phyloP scores from a whole-genome alignment of 2,329 filamentous ascomycete species.

The Exserohilum turcica region DNA sequence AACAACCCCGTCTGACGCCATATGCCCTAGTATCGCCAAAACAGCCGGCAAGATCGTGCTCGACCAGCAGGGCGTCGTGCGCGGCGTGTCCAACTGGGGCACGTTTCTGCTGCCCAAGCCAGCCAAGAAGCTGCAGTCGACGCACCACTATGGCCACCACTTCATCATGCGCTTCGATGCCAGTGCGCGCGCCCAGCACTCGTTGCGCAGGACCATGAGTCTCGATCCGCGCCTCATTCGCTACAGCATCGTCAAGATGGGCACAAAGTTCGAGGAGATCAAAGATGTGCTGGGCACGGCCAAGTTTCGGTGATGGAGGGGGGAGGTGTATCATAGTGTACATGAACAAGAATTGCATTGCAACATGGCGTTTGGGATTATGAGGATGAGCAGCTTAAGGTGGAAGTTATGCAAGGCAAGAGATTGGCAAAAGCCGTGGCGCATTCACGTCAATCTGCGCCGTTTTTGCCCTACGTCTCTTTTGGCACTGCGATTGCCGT shows the following conservation, averaged over 20 bases:
- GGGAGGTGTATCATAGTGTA: background rate
- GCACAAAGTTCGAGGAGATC: constrained; percentile 67
- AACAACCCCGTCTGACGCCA: background rate
- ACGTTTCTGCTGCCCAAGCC: constrained; percentile 84
- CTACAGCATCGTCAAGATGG: constrained; percentile 84
- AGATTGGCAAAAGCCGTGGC: too few relatives aligned
- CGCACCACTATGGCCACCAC: constrained; percentile 87
- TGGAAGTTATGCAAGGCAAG: too few relatives aligned
- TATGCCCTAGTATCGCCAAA: constrained; percentile 73
- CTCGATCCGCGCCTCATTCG: constrained; percentile 91
- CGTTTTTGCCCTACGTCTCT: too few relatives aligned
- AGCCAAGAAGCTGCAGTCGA: constrained; percentile 78
- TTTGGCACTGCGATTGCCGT: too few relatives aligned
- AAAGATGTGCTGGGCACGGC: constrained; percentile 62
- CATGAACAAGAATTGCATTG: background rate
- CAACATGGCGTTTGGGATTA: constrained; percentile 1
- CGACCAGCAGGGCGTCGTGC: constrained; percentile 82
- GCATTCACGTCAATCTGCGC: too few relatives aligned
- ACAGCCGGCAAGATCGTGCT: constrained; percentile 84
- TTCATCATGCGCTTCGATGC: constrained; percentile 97
- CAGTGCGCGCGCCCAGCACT: constrained; percentile 72
- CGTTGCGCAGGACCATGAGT: constrained; percentile 74
- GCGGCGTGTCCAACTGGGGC: constrained; percentile 94
- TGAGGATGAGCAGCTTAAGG: background rate
- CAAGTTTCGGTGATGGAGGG: constrained; percentile 46